Evolutionary conservation across 2,329 filamentous ascomycete species (phyloP), one percentile per base, ranked within the genome.

Genomic region (Penicillium hesseltinei): DNA sequence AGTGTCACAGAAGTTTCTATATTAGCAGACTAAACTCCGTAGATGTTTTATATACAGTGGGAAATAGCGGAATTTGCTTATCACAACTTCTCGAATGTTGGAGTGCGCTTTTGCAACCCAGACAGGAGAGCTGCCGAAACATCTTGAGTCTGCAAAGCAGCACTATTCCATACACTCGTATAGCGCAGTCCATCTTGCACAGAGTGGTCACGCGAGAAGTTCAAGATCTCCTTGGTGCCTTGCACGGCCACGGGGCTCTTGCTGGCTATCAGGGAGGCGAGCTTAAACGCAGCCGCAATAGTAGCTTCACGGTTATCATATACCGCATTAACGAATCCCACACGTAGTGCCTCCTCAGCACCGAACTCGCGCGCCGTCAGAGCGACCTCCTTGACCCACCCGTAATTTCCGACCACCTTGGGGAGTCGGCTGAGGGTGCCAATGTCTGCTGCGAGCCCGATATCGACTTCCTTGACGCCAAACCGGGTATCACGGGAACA

Each of bases 171-270:
- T 1, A 94, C 82, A 11, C 85, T 82, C 4, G 92, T 96, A 74
- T 96, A 97, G 57, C 85, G 84, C 72, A 97, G 76, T 46, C 86
- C 91, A 65, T 96, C 91, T 45, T 83, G 84, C 29, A 96, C 85
- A 2, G 82, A 81, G 72, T 92, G 85, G 73, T 96, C 92, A 66
- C 90, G 82, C 35, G 88, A 89, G 70, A 88, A 91, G 74, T 94
- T 92, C 70, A 96, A 71, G 61, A 96, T 76, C 77, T 94, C 89
- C 79, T 96, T 96, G 9, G 92, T 96, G 6, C 90, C 88, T 78
- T 91, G 85, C 62, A 93, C 89, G 1, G 91, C 92, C 23, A 97
- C 87, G 0, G 93, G 93, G 69, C 90, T 94, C 82, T 97, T 97
- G 19, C 73, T 78, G 29, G 90, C 89, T 57, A 97, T 84, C 67